Evolutionary conservation across 768 basidiomycete genomes (phyloP).

Genomic region (Serendipita sp.): DNA sequence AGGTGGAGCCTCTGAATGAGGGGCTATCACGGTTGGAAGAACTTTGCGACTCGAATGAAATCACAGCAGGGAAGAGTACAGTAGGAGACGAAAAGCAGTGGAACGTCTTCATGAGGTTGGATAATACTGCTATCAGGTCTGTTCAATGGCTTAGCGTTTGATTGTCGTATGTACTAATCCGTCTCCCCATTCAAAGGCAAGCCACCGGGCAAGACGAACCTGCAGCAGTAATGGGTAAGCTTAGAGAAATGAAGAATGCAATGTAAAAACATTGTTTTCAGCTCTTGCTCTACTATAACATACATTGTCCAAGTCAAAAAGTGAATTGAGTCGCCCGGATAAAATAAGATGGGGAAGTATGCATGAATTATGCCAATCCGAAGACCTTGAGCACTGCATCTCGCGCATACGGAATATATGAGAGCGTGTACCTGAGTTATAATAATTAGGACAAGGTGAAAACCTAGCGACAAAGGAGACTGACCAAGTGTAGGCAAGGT

Average conservation of each 20-base stretch:
- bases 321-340: not conserved
- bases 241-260: constrained; percentile 78
- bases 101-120: constrained; percentile 89
- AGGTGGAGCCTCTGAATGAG: constrained; percentile 44
- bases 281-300: not conserved
- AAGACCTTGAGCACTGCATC: constrained; percentile 51
- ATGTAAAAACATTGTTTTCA: constrained; percentile 15
- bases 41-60: constrained; percentile 39
- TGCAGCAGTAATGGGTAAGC: constrained; percentile 50
- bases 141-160: constrained; percentile 16
- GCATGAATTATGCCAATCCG: constrained; percentile 22
- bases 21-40: constrained; percentile 43
- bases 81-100: constrained; percentile 88
- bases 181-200: constrained; percentile 28
- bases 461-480: constrained; percentile 31
- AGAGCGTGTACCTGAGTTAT: constrained; percentile 20
- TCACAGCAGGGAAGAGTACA: constrained; percentile 70
- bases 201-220: constrained; percentile 33
- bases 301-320: not conserved
- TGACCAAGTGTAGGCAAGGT: constrained; percentile 86
- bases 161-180: constrained; percentile 1
- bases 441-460: not conserved
- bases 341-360: not conserved
- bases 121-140: constrained; percentile 46
- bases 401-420: constrained; percentile 84